Percentiles rank a stretch among this genome's conserved stretches.
Evolutionary conservation across 805 yeast genomes (phyloP).

Genomic region (Jamesozyma gamospora): DNA sequence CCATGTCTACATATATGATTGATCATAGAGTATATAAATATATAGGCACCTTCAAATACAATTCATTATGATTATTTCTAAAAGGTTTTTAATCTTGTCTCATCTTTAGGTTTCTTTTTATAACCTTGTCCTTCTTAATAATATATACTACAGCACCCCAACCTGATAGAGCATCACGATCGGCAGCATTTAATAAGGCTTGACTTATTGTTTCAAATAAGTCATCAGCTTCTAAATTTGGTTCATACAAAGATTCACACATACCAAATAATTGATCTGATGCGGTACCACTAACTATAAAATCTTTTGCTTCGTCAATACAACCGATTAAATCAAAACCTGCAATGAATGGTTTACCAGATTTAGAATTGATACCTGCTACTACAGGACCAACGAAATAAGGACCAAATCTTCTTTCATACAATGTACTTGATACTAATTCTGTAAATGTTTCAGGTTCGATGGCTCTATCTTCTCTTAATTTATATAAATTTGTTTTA

Average conservation of each 20-base stretch:
- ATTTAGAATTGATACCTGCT: conserved; percentile 82
- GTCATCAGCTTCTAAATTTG: conserved; percentile 87
- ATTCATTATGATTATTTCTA: background rate
- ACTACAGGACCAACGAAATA: conserved; percentile 95
- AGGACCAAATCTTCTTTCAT: conserved; percentile 90
- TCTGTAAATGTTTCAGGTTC: conserved; percentile 94
- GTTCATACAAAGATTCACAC: conserved; percentile 96
- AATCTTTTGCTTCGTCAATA: conserved; percentile 89
- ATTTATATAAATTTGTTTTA: conserved; percentile 78
- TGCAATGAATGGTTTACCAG: conserved; percentile 81
- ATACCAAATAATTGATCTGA: conserved; percentile 95
- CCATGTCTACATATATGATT: background rate
- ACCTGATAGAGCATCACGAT: conserved; percentile 94
- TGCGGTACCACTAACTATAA: conserved; percentile 93
- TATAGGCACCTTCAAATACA: background rate
- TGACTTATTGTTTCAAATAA: conserved; percentile 92
- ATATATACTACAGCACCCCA: conserved; percentile 97
- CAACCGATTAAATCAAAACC: conserved; percentile 96
- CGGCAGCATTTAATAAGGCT: conserved; percentile 87
- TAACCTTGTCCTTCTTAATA: conserved; percentile 83
- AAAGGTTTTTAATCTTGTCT: conserved; percentile 68
- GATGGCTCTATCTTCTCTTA: conserved; percentile 82
- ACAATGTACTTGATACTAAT: conserved; percentile 79
- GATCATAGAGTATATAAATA: conserved; percentile 1
- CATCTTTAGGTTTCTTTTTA: conserved; percentile 78